These are phyloP conservation scores for Pelagomonas calceolata DNA, from an alignment of 108 stramenopile genomes.

Conservation along the genomic window DNA sequence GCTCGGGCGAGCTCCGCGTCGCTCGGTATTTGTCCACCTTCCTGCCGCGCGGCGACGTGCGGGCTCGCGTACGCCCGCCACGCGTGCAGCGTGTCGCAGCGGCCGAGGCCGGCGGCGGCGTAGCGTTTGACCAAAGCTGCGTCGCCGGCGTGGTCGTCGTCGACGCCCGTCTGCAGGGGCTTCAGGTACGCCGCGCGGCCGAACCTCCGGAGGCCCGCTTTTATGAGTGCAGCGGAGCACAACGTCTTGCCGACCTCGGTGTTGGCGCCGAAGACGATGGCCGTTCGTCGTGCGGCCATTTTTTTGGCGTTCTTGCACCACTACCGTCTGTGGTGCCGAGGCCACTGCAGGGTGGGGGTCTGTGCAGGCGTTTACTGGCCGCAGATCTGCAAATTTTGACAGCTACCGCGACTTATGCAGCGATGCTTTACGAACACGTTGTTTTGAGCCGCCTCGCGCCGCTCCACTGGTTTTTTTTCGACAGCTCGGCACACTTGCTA, in stretches of 20 bases:
- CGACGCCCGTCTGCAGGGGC: slow-evolving; percentile 13
- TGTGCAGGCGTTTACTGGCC: no score
- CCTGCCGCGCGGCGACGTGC: slow-evolving; percentile 10
- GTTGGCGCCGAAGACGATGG: slow-evolving; percentile 81
- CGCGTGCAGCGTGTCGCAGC: slow-evolving; percentile 10
- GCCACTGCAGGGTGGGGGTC: no score
- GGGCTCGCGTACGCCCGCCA: slow-evolving; percentile 4
- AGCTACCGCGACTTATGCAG: no score
- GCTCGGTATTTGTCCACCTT: background rate
- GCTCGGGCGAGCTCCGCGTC: background rate
- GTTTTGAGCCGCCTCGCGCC: no score
- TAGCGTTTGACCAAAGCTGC: background rate
- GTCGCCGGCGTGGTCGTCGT: slow-evolving; percentile 6
- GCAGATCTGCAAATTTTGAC: no score
- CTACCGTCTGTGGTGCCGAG: no score
- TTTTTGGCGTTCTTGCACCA: no score
- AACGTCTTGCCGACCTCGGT: slow-evolving; percentile 94
- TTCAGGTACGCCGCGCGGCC: background rate
- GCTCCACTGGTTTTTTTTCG: no score
- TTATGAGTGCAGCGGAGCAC: slow-evolving; percentile 65
- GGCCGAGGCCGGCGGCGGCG: background rate
- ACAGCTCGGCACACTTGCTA: no score
- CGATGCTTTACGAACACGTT: no score
- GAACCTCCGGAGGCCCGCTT: slow-evolving; percentile 22
- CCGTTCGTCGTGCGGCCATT: no score